Conservation (phyloP, 2,329 filamentous ascomycete genomes). For the Sphaerostilbella broomeana region DNA sequence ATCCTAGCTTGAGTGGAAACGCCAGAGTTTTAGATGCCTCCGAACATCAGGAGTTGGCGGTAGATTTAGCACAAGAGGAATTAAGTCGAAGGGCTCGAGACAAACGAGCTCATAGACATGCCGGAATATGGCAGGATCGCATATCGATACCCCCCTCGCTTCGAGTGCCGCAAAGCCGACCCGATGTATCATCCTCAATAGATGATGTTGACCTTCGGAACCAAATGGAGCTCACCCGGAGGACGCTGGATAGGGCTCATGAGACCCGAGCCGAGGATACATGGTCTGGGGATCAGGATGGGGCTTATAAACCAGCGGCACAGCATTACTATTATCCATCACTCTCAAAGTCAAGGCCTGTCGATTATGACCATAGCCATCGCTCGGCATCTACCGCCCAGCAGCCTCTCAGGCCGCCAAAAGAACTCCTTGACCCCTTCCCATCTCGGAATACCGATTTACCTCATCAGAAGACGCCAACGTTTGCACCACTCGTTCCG, state of each 20-base stretch:
- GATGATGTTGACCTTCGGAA: conserved; percentile 41
- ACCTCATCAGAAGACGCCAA: conserved; percentile 14
- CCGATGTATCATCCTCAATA: background rate
- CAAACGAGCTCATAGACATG: conserved; percentile 49
- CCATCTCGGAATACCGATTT: conserved; percentile 4
- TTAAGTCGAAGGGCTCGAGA: conserved; percentile 59
- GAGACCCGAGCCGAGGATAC: conserved; percentile 19
- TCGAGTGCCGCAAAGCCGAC: background rate
- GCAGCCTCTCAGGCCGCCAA: conserved; percentile 30
- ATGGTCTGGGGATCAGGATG: conserved; percentile 20
- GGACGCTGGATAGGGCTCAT: conserved; percentile 35
- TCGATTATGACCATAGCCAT: conserved; percentile 32
- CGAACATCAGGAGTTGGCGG: conserved; percentile 67
- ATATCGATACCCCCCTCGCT: conserved; percentile 15
- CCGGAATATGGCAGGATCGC: conserved; percentile 45
- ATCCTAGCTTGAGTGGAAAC: conserved; percentile 54
- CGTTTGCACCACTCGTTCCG: conserved; percentile 25
- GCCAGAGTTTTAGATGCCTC: conserved; percentile 60
- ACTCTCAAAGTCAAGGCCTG: conserved; percentile 44
- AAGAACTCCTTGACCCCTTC: conserved; percentile 17
- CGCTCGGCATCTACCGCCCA: conserved; percentile 16
- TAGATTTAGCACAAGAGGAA: conserved; percentile 68
- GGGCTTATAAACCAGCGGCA: conserved; percentile 21
- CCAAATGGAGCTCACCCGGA: conserved; percentile 49
- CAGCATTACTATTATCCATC: conserved; percentile 50